Evolutionary conservation across 495 filamentous ascomycete species (phyloP), one percentile per base, ranked within the genome.

Genomic region (Aspergillus ostianus): DNA sequence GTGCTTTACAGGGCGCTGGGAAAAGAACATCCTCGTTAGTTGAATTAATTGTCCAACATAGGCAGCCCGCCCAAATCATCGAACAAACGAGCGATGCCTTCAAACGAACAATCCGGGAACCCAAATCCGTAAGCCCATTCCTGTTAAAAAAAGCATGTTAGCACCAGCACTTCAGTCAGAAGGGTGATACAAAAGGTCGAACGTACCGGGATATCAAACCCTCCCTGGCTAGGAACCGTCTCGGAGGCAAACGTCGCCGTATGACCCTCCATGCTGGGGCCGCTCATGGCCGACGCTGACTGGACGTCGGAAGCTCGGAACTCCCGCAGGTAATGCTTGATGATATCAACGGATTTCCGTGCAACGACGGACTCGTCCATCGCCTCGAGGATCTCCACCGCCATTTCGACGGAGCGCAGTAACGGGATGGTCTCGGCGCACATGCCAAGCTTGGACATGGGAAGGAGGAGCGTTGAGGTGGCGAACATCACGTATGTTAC

Each of bases 401-500:
- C 71, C 67, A 73, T 77, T 57, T 74, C 71, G 17, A 77, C 69
- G 45, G 69, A 73, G 4, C 62, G 64, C 3, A 67, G 64, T 1
- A 77, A 63, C 0, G 70, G 66, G 57, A 69, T 70, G 1, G 72
- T 72, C 27, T 75, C 66, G 2, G 62, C 41, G 59, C 66, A 71
- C 59, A 70, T 71, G 27, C 69, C 73, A 0, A 71, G 66, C 36
- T 72, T 73, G 30, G 71, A 75, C 68, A 77, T 69, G 13, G 71
- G 71, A 10, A 77, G 69, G 27, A 78, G 74, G 13, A 78, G 69
- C 0, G 70, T 74, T 9, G 74, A 73, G n/a, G 70, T 75, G 47
- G 75, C 73, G 45, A 78, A 74, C 68, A 77, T 75, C 4, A 78
- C 69, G 47, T 77, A 78, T 3, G 75, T 78, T 51, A 73, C 75